Conservation (phyloP, 345 rosid genomes). For the Sonneratia alba region DNA sequence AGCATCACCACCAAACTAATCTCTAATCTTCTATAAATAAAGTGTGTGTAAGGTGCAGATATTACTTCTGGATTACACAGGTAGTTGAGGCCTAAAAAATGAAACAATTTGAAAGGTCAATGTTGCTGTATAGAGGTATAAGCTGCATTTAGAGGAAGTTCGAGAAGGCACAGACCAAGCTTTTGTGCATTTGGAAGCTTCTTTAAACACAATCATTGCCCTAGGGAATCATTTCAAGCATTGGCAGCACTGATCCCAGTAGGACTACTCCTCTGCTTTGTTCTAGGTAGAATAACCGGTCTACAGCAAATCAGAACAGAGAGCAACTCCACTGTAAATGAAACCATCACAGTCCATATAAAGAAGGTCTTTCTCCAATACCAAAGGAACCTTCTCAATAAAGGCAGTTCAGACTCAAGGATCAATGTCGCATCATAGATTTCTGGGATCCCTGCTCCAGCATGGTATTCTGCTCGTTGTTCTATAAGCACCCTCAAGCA, state of each 20-base stretch:
- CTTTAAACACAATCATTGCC: constrained; percentile 6
- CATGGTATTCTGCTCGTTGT: constrained; percentile 57
- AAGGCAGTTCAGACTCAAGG: constrained; percentile 49
- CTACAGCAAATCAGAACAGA: constrained; percentile 43
- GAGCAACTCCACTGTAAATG: constrained; percentile 36
- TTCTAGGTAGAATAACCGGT: constrained; percentile 45
- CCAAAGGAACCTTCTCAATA: constrained; percentile 59
- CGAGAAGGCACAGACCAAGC: not conserved
- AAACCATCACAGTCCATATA: constrained; percentile 42
- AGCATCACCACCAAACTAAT: not conserved
- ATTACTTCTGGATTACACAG: not conserved
- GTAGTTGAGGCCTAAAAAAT: not conserved
- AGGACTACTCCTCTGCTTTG: constrained; percentile 23
- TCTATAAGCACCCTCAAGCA: constrained; percentile 48
- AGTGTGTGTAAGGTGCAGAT: not conserved
- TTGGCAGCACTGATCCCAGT: constrained; percentile 12
- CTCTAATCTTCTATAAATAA: not conserved
- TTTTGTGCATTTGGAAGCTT: not conserved
- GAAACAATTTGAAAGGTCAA: not conserved
- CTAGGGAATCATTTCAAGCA: constrained; percentile 6
- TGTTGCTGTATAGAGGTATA: not conserved
- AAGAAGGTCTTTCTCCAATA: constrained; percentile 62
- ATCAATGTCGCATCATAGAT: constrained; percentile 52
- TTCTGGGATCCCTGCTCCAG: constrained; percentile 76
- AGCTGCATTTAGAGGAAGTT: not conserved